Evolutionary conservation across 768 basidiomycete species (phyloP).

Genomic region (Fomitopsis pulvina): DNA sequence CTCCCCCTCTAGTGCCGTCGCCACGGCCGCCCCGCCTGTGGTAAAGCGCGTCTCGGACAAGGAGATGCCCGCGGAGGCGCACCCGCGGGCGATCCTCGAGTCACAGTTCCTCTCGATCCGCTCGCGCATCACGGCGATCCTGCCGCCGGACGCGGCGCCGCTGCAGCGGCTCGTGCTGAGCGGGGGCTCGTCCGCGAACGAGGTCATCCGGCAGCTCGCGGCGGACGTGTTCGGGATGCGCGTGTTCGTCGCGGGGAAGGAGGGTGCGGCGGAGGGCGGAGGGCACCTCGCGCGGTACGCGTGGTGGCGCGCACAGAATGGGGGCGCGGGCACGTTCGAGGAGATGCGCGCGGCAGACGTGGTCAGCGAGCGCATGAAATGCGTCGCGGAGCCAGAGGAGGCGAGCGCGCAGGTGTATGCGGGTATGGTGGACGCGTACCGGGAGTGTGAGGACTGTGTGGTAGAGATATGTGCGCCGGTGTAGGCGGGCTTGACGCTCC

Average conservation of each 20-base stretch:
- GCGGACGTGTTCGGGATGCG: constrained; percentile 78
- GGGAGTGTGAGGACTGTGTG: constrained; percentile 49
- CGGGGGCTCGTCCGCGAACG: constrained; percentile 74
- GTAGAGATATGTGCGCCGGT: constrained; percentile 20
- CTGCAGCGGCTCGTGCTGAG: constrained; percentile 68
- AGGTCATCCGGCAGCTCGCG: constrained; percentile 63
- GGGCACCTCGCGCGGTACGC: constrained; percentile 66
- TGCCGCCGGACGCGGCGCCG: constrained; percentile 47
- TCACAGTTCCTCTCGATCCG: constrained; percentile 81
- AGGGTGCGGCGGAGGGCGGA: constrained; percentile 69
- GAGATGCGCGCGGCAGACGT: constrained; percentile 51
- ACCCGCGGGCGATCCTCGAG: constrained; percentile 75
- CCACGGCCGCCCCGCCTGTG: too few species aligned
- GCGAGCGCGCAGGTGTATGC: constrained; percentile 46
- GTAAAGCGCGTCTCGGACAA: constrained; percentile 19
- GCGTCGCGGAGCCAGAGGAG: constrained; percentile 52
- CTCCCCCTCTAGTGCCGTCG: constrained; percentile 18
- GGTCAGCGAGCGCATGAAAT: constrained; percentile 44
- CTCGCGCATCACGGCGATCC: constrained; percentile 61
- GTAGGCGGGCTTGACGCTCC: too few species aligned
- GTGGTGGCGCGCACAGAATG: constrained; percentile 51
- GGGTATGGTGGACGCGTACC: constrained; percentile 44
- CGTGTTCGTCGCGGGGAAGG: constrained; percentile 61
- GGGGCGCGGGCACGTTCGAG: constrained; percentile 47
- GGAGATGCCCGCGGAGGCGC: constrained; percentile 37